phyloP scores from a whole-genome alignment of 2,329 filamentous ascomycete genomes.

The Sporothrix mexicana region DNA sequence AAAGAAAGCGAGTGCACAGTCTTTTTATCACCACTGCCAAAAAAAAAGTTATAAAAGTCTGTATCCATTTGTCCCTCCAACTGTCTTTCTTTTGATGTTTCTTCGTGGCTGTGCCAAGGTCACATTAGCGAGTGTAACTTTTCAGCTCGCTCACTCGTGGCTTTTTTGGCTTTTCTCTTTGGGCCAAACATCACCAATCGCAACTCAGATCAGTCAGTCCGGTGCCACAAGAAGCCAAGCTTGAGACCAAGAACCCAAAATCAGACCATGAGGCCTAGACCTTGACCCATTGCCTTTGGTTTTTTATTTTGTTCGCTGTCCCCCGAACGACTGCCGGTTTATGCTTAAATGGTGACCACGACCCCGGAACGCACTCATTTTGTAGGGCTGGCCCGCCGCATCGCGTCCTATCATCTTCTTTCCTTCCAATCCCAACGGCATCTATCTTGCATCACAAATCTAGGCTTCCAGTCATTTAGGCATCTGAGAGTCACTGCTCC shows the following conservation, averaged over 20 bases:
- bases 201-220: background rate
- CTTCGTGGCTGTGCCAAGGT: slow-evolving; percentile 1
- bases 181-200: background rate
- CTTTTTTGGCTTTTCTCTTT: background rate
- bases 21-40: too few relatives aligned
- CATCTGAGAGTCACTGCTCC: background rate
- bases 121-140: background rate
- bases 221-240: background rate
- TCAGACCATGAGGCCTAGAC: background rate
- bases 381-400: background rate
- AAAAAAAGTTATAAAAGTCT: background rate
- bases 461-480: background rate
- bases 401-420: background rate
- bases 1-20: too few relatives aligned
- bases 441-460: background rate
- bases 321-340: background rate
- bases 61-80: background rate
- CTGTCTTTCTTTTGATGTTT: background rate
- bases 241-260: background rate
- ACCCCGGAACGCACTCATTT: background rate
- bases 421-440: background rate
- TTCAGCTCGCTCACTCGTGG: background rate
- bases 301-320: background rate
- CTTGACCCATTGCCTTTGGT: too few relatives aligned
- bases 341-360: slow-evolving; percentile 17